Evolutionary conservation across 352 stramenopile genomes (phyloP), one percentile per base, ranked within the genome.

Genomic region (Pythium diclinum): DNA sequence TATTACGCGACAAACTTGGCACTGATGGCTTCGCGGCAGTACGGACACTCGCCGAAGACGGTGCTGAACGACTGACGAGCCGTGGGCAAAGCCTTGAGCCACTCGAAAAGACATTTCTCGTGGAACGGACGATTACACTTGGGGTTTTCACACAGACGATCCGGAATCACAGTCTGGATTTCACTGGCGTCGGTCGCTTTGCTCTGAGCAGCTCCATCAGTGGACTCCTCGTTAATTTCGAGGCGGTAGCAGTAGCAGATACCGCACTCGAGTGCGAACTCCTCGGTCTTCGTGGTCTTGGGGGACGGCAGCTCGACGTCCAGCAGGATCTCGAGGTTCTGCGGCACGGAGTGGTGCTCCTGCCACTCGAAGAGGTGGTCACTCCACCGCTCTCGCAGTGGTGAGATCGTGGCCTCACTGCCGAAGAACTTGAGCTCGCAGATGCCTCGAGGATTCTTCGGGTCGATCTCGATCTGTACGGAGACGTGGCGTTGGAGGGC

Each of bases 41-140:
- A 97, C 2, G 89, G 91, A 53, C 91, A 97, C 59, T 92, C 77
- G 17, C 89, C 91, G 65, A 97, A 97, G 44, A 96, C 84, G 0
- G 85, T 96, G 69, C 90, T 88, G 63, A 96, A 96, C 19, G 89
- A 96, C 60, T 94, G 83, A 3, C 90, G 83, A n/a, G 86, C 90
- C 8, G 83, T 94, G 1, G 91, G 87, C 19, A 97, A 61, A 25
- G 87, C 81, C 63, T 93, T 89, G 58, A 97, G 85, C 89, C 90
- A 97, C 59, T 94, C 86, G 58, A 92, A 88, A 28, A 97, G 74
- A 58, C 91, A 97, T 38, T 85, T 87, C 16, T 88, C 80, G 63
- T 97, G 91, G 62, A 95, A 97, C 28, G 87, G 81, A 0, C 89
- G 82, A 54, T 85, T 84, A 72, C 91, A 97, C 38, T 82, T 91